Conservation (phyloP, 495 filamentous ascomycete genomes). For the Talaromyces wortmannii region DNA sequence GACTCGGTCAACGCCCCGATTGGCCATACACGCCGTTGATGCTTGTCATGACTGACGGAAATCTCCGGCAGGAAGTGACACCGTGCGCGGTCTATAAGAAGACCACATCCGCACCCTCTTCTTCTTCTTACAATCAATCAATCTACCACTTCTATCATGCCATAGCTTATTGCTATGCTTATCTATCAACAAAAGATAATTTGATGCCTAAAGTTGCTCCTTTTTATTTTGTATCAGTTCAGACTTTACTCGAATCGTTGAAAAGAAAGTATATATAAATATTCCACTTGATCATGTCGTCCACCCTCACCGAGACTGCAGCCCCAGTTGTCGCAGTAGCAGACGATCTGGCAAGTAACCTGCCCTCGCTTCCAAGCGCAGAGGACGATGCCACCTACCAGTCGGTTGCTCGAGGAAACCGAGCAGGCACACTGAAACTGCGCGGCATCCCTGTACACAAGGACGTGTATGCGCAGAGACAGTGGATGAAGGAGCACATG, state of each 20-base stretch:
- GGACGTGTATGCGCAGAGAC: constrained; percentile 50
- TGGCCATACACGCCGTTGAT: background rate
- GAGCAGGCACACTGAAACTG: constrained; percentile 37
- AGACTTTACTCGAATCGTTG: background rate
- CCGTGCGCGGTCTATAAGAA: no score
- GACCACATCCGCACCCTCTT: no score
- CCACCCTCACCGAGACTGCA: background rate
- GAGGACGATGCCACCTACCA: constrained; percentile 28
- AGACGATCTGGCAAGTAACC: background rate
- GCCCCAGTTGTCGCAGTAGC: background rate
- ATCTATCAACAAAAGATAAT: no score
- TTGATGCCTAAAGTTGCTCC: background rate
- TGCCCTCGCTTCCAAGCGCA: constrained; percentile 3
- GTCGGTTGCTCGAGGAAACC: constrained; percentile 30
- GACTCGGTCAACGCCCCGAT: background rate
- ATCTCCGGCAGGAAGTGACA: no score
- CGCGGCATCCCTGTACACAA: constrained; percentile 52
- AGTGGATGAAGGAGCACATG: constrained; percentile 66
- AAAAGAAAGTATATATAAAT: background rate
- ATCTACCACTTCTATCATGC: no score
- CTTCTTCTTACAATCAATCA: no score
- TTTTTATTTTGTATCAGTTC: background rate
- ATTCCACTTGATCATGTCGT: background rate
- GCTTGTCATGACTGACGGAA: no score
- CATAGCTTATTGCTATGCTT: no score